Base-by-base conservation (phyloP, 83 land plant genomes). In the Picea abies region DNA sequence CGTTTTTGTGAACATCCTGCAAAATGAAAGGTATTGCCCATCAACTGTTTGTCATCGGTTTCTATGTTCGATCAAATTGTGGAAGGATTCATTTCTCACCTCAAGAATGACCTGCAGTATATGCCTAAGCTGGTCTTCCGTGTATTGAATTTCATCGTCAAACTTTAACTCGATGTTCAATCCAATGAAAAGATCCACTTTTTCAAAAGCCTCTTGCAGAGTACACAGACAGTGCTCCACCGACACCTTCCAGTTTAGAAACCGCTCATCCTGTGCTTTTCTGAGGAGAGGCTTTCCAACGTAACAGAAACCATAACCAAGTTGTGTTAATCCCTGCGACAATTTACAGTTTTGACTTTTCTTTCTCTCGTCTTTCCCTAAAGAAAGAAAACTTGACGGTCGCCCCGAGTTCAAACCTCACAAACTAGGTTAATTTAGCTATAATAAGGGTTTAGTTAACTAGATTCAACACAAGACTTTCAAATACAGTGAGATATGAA, bases 161-260 rank as follows among this genome's bases (percentile, higher is more conserved):
- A 97, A 95, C 37, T 97, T 97, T 15, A 97, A 60, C 82, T 97
- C 99, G 14, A 95, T 89, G 85, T 95, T 97, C 87, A 97, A 97
- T 0, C 99, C 99, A 49, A 95, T 65, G 29, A 73, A 80, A 23
- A 91, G 84, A 19, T 94, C 86, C 37, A 94, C 98, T 20, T 86
- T 79, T 81, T 89, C 86, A 81, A 97, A 97, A 10, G 93, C 97
- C 68, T 97, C 95, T 83, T 90, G 81, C 1, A 97, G 82, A 0
- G 95, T 94, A 73, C 99, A 97, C 44, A 92, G 86, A 22, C 84
- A 47, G 75, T 92, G 96, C 66, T 95, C 97, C 32, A 86, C 32
- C 65, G 90, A 89, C 22, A 86, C 95, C 2, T 83, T 88, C 99
- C 99, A 97, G 4, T 82, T 47, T 11, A 78, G 10, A 1, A 90